Base-by-base conservation (phyloP, 768 basidiomycete genomes). In the Gymnopilus dilepis region DNA sequence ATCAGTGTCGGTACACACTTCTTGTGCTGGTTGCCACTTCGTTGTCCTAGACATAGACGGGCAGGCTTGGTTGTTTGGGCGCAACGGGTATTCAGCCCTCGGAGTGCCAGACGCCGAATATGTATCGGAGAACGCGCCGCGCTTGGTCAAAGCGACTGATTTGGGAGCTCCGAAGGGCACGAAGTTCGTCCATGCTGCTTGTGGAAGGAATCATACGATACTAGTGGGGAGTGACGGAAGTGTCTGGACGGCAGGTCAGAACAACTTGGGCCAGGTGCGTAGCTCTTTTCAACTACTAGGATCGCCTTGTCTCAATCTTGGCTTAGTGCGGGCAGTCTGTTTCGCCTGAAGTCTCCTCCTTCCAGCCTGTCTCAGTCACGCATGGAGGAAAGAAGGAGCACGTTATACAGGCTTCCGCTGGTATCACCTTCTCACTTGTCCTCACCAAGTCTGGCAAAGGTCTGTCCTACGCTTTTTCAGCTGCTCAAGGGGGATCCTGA, bases 21-120 rank as follows among this genome's bases (percentile, higher is more conserved):
- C 91, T 1, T 92, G 91, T 67, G 83, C 78, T 9, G 86, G 86
- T 6, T 94, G 91, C 70, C 92, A 95, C 71, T 88, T 85, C 67
- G 85, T 95, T 41, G 86, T 81, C 13, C 73, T 95, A 63, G 91
- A 92, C 77, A 66, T 82, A 22, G 83, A 88, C 55, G 95, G 94
- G 6, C 82, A 84, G 38, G 97, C 95, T 8, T 95, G 94, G 89
- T 74, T 98, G 67, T 93, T 96, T 71, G 97, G 97, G 6, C 87
- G 94, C 56, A 94, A 94, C 74, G 86, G 85, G 40, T 87, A 81
- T 59, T 79, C 84, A 59, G 84, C 84, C 42, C 81, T 95, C 3
- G 91, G 92, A n/a, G 76, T 86, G 8, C 68, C 83, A 13, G 79
- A 76, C 26, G 78, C 80, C 60, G 84, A 85, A 59, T 80, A 75